A percentile compares a stretch with the other conserved stretches of the same genome.
Evolutionary conservation across 108 stramenopile species (phyloP).

Genomic region (Cyclotella baltica): DNA sequence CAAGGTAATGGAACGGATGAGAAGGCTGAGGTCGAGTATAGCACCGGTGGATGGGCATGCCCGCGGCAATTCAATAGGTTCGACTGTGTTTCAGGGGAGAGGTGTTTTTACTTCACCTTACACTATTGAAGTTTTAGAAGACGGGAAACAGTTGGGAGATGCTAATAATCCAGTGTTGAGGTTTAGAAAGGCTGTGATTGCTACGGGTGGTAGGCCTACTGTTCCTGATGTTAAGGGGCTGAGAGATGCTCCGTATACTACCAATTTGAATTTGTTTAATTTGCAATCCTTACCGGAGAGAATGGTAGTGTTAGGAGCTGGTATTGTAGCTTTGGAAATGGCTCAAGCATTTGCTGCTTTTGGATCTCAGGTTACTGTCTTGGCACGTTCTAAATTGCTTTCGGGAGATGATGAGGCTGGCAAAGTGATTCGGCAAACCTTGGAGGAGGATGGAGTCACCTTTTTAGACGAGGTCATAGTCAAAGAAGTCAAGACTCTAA

Average conservation of each 20-base stretch:
- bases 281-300: slow-evolving; percentile 85
- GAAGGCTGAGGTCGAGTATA: slow-evolving; percentile 67
- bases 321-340: slow-evolving; percentile 96
- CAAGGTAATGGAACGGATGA: slow-evolving; percentile 80
- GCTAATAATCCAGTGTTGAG: slow-evolving; percentile 51
- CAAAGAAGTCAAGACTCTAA: slow-evolving; percentile 64
- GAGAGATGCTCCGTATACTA: slow-evolving; percentile 83
- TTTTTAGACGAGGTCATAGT: slow-evolving; percentile 62
- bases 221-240: slow-evolving; percentile 81
- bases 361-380: slow-evolving; percentile 89
- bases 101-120: slow-evolving; percentile 71
- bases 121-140: slow-evolving; percentile 74
- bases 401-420: slow-evolving; percentile 83
- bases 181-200: slow-evolving; percentile 90
- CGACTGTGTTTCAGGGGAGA: slow-evolving; percentile 78
- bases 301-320: slow-evolving; percentile 93
- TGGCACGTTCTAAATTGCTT: slow-evolving; percentile 73
- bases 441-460: slow-evolving; percentile 79
- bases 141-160: slow-evolving; percentile 42
- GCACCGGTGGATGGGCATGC: slow-evolving; percentile 90
- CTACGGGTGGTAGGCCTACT: slow-evolving; percentile 89
- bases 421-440: slow-evolving; percentile 55
- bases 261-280: slow-evolving; percentile 94
- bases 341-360: slow-evolving; percentile 96
- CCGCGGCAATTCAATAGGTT: slow-evolving; percentile 64